phyloP scores from a whole-genome alignment of 805 yeast species.

The Cyberlindnera lachancei region DNA sequence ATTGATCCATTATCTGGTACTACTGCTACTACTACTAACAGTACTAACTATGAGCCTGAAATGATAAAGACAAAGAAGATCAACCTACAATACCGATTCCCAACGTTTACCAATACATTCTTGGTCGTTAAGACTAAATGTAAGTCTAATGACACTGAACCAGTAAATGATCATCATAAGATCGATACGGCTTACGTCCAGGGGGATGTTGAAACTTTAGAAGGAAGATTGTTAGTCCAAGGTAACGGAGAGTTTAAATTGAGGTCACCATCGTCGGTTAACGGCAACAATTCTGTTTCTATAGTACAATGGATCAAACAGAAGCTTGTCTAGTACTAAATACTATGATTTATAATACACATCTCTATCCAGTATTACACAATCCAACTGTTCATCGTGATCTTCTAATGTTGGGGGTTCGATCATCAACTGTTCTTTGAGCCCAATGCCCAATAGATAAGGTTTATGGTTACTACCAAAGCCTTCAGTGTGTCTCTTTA shows the following conservation, averaged over 20 bases:
- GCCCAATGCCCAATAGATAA: constrained; percentile 52
- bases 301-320: too few relatives aligned
- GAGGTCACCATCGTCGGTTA: too few relatives aligned
- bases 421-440: constrained; percentile 53
- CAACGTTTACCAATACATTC: constrained; percentile 75
- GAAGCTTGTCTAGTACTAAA: neutral
- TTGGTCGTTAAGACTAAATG: constrained; percentile 53
- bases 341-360: constrained; percentile 1
- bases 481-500: constrained; percentile 35
- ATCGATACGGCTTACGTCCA: too few relatives aligned
- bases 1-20: constrained; percentile 21
- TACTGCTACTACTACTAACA: too few relatives aligned
- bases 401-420: constrained; percentile 47
- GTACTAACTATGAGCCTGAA: constrained; percentile 35
- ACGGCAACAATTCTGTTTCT: too few relatives aligned
- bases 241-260: constrained; percentile 40
- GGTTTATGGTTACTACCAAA: constrained; percentile 30
- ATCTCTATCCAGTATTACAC: constrained; percentile 37
- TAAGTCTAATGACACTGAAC: too few relatives aligned
- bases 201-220: constrained; percentile 45
- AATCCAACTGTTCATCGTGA: constrained; percentile 59
- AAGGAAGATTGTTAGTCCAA: constrained; percentile 49
- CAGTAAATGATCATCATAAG: constrained; percentile 27
- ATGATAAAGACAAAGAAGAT: constrained; percentile 40
- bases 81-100: constrained; percentile 51